Evolutionary conservation across 257 asterid genomes (phyloP).

Genomic region (Fraxinus anomala): DNA sequence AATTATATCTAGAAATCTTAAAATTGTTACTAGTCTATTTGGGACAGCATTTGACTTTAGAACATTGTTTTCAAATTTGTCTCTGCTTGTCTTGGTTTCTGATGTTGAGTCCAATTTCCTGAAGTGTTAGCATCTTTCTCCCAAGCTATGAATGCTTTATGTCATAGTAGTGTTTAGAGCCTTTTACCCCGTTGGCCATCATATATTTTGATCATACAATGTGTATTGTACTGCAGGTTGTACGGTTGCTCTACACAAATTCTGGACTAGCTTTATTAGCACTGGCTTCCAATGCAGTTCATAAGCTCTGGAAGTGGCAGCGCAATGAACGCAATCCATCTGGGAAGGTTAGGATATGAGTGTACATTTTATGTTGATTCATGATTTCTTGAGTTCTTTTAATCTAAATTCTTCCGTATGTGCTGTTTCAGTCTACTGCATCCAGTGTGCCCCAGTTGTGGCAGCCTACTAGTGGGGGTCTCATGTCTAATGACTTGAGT

Average conservation of each 20-base stretch:
- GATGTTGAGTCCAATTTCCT: conserved; percentile 11
- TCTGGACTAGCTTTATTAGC: conserved; percentile 85
- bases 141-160: not conserved
- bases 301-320: conserved; percentile 98
- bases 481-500: conserved; percentile 78
- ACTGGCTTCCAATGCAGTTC: conserved; percentile 82
- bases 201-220: not conserved
- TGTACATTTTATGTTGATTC: conserved; percentile 8
- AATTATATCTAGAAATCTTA: conserved; percentile 2
- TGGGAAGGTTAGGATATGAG: conserved; percentile 63
- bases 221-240: conserved; percentile 50
- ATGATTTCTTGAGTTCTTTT: conserved; percentile 10
- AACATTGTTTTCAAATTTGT: not conserved
- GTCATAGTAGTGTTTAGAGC: conserved; percentile 2
- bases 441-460: conserved; percentile 76
- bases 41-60: conserved; percentile 15
- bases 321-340: conserved; percentile 89
- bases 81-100: conserved; percentile 14
- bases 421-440: conserved; percentile 73
- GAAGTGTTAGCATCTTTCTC: not conserved
- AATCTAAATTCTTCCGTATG: conserved; percentile 25
- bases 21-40: not conserved
- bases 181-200: not conserved
- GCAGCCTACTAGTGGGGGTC: conserved; percentile 86
- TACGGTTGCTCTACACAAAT: conserved; percentile 82